Evolutionary conservation across 805 yeast genomes (phyloP), one percentile per base, ranked within the genome.

Genomic region (Tetrapisispora iriomotensis): DNA sequence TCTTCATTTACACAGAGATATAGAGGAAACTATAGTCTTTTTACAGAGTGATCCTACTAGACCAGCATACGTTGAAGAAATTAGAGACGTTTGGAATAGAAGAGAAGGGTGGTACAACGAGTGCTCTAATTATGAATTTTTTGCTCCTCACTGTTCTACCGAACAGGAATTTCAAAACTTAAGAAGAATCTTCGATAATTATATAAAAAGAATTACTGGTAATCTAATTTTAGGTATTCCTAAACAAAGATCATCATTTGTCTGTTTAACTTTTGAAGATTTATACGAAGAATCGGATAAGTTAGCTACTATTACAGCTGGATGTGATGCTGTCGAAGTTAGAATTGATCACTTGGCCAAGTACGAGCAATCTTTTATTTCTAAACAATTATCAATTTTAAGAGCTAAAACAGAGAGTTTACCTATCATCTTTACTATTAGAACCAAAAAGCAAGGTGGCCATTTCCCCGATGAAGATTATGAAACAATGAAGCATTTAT

Each of bases 1-100:
- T 10, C 67, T 92, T 40, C 96, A 92, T 53, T 70, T 92, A 43
- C 96, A 90, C 60, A 79, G 99, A 48, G 83, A 84, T 51, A 72
- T 90, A 45, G 79, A 77, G 41, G 82, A 84, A 48, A 85, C 94
- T 23, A 76, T 87, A 29, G 67, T 70, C 8, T 86, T 84, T 60
- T 71, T 92, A 47, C 71, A 77, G 39, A 62, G 67, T 42, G 99
- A 92, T 61, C 76, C 82, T 35, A 70, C 87, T 0, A 74, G 99
- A 56, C 99, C 99, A 13, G 83, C 95, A 1, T 88, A 79, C 51
- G 70, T 71, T 10, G 84, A 77, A 49, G 96, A 87, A 52, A 79
- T 87, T 50, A 69, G 70, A 47, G 76, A 74, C 22, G 96, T 92
- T 23, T 92, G 96, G 94, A 54, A 65, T 27, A 76, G 87, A 56